Evolutionary conservation across 1,284 basidiomycete genomes (phyloP).

Genomic region (Ustilago esculenta): DNA sequence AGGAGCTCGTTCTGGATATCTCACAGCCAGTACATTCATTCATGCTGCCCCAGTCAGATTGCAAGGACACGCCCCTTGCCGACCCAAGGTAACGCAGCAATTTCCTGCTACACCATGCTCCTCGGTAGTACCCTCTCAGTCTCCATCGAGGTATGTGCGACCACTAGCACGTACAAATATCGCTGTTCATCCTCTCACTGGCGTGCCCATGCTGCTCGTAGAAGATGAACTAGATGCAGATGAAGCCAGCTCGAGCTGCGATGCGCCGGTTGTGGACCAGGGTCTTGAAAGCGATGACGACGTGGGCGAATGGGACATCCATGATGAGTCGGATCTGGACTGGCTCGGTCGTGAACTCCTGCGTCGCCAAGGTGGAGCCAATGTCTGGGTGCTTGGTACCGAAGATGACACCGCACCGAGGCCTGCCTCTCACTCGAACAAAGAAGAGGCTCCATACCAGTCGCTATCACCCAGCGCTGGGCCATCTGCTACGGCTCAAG

Average conservation of each 20-base stretch:
- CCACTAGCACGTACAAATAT: conserved; percentile 3
- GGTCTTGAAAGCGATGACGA: conserved; percentile 12
- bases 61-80: conserved; percentile 5
- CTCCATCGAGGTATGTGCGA: not conserved
- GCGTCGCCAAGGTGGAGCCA: conserved; percentile 27
- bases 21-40: conserved; percentile 17
- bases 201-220: conserved; percentile 22
- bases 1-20: not conserved
- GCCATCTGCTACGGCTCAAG: not conserved
- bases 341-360: conserved; percentile 54
- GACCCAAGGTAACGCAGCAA: not conserved
- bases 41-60: conserved; percentile 29
- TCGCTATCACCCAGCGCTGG: not conserved
- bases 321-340: conserved; percentile 53
- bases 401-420: conserved; percentile 5
- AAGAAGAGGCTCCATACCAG: not conserved
- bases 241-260: not conserved
- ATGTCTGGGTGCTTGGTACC: conserved; percentile 48
- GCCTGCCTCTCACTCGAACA: not conserved
- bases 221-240: not conserved
- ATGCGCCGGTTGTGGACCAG: not conserved
- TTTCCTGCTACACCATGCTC: not conserved
- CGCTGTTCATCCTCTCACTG: conserved; percentile 35
- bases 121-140: not conserved
- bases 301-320: conserved; percentile 16